Evolutionary conservation across 2,329 filamentous ascomycete species (phyloP).

Genomic region (Paracoccidioides lutzii): DNA sequence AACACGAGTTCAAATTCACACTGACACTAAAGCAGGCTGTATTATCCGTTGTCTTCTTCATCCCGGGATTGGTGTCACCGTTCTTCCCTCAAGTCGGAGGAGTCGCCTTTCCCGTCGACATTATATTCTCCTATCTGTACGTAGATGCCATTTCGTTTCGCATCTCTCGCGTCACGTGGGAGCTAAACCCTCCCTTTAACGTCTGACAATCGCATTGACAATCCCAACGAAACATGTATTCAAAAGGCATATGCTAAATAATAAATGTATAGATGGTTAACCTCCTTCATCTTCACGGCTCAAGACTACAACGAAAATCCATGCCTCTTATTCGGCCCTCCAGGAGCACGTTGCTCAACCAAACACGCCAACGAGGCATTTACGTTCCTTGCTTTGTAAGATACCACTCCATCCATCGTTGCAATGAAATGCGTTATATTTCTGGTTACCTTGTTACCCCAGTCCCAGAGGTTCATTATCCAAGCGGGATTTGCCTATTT

Average conservation of each 20-base stretch:
- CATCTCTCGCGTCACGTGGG: too few relatives aligned
- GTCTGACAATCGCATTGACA: too few relatives aligned
- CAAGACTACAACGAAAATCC: constrained; percentile 30
- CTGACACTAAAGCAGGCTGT: constrained; percentile 14
- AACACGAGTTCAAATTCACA: neutral
- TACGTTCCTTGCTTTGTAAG: constrained; percentile 35
- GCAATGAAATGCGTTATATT: neutral
- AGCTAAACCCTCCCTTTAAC: too few relatives aligned
- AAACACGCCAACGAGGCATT: constrained; percentile 34
- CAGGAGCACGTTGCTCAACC: constrained; percentile 20
- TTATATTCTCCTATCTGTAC: constrained; percentile 36
- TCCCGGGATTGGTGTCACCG: constrained; percentile 30
- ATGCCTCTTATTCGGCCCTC: constrained; percentile 24
- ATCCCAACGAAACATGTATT: neutral
- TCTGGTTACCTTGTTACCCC: too few relatives aligned
- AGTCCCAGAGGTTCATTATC: too few relatives aligned
- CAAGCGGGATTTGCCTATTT: too few relatives aligned
- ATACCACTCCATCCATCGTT: neutral
- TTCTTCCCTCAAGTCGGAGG: constrained; percentile 26
- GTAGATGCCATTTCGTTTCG: constrained; percentile 5
- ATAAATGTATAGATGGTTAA: constrained; percentile 29
- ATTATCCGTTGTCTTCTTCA: constrained; percentile 30
- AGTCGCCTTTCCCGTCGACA: constrained; percentile 28
- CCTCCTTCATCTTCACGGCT: constrained; percentile 36
- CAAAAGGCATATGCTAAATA: neutral